A percentile compares a stretch with the other conserved stretches of the same genome.
phyloP scores from a whole-genome alignment of 2,329 filamentous ascomycete species.

The Penicillium sp. region DNA sequence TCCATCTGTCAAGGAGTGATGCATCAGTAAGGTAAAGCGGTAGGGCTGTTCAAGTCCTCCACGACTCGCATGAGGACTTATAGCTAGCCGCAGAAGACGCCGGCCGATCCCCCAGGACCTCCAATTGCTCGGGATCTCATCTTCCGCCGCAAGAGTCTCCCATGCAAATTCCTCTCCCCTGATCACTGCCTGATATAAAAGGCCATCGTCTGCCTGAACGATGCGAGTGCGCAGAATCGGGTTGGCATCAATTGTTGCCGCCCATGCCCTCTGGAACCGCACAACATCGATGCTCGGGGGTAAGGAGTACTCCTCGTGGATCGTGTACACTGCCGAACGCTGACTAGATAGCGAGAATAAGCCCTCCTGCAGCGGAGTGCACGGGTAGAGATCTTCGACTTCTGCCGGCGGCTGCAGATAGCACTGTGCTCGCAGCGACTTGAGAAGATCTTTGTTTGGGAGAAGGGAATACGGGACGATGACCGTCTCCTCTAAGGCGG shows the following conservation, averaged over 20 bases:
- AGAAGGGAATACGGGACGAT: no score
- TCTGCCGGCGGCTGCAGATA: not conserved
- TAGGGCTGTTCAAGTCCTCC: constrained; percentile 14
- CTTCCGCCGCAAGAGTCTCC: constrained; percentile 29
- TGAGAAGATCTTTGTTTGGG: not conserved
- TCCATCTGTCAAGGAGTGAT: constrained; percentile 45
- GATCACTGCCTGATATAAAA: constrained; percentile 23
- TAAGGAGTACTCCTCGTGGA: constrained; percentile 33
- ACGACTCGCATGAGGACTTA: not conserved
- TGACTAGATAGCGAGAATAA: constrained; percentile 38
- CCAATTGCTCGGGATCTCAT: constrained; percentile 15
- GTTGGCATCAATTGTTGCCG: constrained; percentile 32
- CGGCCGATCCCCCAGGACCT: constrained; percentile 16
- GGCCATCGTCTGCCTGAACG: constrained; percentile 9
- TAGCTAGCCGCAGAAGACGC: constrained; percentile 26
- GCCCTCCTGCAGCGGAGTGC: constrained; percentile 35
- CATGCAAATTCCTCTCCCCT: constrained; percentile 31
- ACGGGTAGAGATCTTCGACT: constrained; percentile 35
- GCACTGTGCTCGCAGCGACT: not conserved
- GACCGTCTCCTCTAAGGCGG: no score
- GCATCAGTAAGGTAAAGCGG: constrained; percentile 50
- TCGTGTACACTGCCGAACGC: constrained; percentile 2
- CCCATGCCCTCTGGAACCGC: constrained; percentile 40
- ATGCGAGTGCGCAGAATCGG: constrained; percentile 45
- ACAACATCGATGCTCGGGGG: constrained; percentile 37